phyloP scores from a whole-genome alignment of 1,139 yeast species.

The Williopsis jadinii region DNA sequence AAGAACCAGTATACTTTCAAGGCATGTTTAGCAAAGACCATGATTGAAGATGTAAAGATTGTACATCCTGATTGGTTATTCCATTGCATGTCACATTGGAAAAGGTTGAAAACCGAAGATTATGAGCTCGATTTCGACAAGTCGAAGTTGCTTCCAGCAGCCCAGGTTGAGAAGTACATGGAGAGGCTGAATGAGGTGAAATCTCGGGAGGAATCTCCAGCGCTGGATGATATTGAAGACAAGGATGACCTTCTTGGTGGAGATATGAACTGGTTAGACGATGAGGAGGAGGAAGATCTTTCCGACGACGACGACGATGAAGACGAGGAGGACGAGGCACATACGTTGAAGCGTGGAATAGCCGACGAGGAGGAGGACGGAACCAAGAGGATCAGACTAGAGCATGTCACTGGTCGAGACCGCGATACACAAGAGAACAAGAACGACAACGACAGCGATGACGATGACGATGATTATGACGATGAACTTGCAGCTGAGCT shows the following conservation, averaged over 20 bases:
- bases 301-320: constrained; percentile 26
- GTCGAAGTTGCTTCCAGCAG: constrained; percentile 30
- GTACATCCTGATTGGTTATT: constrained; percentile 95
- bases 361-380: constrained; percentile 14
- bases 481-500: constrained; percentile 21
- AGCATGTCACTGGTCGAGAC: too few species aligned
- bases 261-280: constrained; percentile 26
- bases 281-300: constrained; percentile 25
- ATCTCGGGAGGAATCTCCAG: constrained; percentile 6
- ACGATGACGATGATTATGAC: constrained; percentile 15
- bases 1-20: constrained; percentile 69
- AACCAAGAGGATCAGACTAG: too few species aligned
- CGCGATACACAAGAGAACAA: too few species aligned
- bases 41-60: constrained; percentile 57
- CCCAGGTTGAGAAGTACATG: constrained; percentile 28
- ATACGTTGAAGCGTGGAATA: constrained; percentile 12
- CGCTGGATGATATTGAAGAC: constrained; percentile 18
- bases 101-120: constrained; percentile 49
- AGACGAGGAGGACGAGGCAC: constrained; percentile 7
- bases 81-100: constrained; percentile 77
- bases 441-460: constrained; percentile 2
- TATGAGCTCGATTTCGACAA: constrained; percentile 46
- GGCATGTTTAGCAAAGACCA: constrained; percentile 65
- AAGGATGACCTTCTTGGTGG: constrained; percentile 21
- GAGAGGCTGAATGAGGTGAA: constrained; percentile 14